phyloP scores from a whole-genome alignment of 257 asterid genomes.

The Jasminum sambac region DNA sequence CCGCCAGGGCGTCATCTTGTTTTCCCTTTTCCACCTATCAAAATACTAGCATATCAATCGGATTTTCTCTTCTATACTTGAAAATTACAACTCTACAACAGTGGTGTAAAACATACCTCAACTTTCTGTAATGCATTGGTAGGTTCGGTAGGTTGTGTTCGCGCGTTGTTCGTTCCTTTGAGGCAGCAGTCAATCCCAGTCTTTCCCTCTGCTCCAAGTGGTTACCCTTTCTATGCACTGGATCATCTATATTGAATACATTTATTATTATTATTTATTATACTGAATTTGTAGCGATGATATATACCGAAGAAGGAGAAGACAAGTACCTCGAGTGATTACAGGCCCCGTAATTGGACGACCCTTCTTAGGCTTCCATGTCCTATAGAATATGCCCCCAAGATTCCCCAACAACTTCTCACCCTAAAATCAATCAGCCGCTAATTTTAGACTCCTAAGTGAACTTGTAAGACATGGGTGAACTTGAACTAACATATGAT shows the following conservation, averaged over 20 bases:
- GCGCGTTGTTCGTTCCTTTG: constrained; percentile 52
- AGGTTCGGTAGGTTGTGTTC: constrained; percentile 66
- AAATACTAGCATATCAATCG: too few relatives aligned
- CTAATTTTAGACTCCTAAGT: too few relatives aligned
- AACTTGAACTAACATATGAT: neutral
- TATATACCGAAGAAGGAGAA: too few relatives aligned
- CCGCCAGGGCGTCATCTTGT: constrained; percentile 69
- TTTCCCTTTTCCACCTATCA: constrained; percentile 65
- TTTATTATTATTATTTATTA: too few relatives aligned
- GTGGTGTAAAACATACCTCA: constrained; percentile 51
- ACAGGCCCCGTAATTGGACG: constrained; percentile 75
- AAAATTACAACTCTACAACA: too few relatives aligned
- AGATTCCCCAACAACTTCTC: constrained; percentile 96
- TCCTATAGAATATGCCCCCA: constrained; percentile 87
- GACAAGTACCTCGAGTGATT: constrained; percentile 47
- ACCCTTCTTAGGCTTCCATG: constrained; percentile 90
- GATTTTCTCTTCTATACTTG: too few relatives aligned
- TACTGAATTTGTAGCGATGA: too few relatives aligned
- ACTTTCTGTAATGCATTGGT: constrained; percentile 78
- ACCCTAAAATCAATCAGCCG: constrained; percentile 69
- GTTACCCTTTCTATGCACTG: constrained; percentile 61
- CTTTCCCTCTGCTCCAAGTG: constrained; percentile 89
- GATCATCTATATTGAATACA: too few relatives aligned
- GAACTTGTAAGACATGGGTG: too few relatives aligned
- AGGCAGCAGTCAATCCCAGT: constrained; percentile 70